A percentile compares a stretch with the other conserved stretches of the same genome.
These are phyloP conservation scores for Cystobasidium onofrii DNA, from an alignment of 768 basidiomycete species.

Conservation along the genomic window DNA sequence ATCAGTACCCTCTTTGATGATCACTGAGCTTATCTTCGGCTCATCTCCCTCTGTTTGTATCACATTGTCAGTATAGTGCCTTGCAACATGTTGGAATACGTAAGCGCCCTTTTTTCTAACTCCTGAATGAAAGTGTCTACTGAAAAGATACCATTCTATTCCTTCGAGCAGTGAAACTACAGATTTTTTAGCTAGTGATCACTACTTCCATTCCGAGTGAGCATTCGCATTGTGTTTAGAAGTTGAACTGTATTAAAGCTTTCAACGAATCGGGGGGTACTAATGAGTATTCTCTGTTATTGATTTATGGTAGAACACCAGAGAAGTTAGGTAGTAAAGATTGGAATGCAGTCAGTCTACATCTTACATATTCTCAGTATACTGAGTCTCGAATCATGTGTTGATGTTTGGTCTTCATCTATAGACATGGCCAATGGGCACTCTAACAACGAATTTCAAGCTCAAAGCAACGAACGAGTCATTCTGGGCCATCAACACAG, in stretches of 20 bases:
- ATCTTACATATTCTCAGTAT: neutral
- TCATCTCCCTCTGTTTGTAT: too few relatives aligned
- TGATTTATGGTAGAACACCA: neutral
- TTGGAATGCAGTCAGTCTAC: neutral
- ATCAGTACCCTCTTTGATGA: too few relatives aligned
- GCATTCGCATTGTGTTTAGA: too few relatives aligned
- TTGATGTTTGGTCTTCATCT: neutral
- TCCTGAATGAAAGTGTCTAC: too few relatives aligned
- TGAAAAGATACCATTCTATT: too few relatives aligned
- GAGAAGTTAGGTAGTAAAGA: neutral
- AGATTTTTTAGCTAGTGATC: neutral
- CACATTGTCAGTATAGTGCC: neutral
- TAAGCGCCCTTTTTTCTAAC: neutral
- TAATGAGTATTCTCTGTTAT: too few relatives aligned
- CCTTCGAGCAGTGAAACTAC: neutral
- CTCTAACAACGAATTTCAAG: neutral
- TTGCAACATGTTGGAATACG: neutral
- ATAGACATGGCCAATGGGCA: neutral
- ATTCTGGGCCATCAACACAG: neutral
- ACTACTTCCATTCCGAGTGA: neutral
- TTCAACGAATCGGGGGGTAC: too few relatives aligned
- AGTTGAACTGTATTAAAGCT: too few relatives aligned
- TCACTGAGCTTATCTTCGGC: too few relatives aligned
- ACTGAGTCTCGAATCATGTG: neutral
- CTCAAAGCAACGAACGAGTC: neutral